Evolutionary conservation across 768 basidiomycete genomes (phyloP).

Genomic region (Lyophyllum decastes): DNA sequence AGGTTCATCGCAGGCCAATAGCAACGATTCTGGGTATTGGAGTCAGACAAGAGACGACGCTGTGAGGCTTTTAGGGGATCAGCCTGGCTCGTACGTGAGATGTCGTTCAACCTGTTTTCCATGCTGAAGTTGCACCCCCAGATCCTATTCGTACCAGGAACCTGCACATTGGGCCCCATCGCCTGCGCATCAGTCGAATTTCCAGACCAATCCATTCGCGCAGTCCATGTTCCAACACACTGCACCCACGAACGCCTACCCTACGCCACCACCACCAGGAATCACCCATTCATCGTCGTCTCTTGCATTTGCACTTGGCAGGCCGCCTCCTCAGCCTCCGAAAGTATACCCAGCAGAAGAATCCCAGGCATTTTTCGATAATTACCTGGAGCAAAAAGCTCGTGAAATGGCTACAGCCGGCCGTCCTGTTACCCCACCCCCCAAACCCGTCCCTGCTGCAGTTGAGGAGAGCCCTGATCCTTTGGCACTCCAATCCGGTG

Average conservation of each 20-base stretch:
- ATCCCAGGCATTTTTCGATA: constrained; percentile 64
- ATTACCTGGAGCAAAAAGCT: constrained; percentile 61
- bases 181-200: constrained; percentile 47
- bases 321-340: constrained; percentile 23
- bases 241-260: constrained; percentile 63
- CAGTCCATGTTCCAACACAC: constrained; percentile 67
- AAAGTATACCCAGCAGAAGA: constrained; percentile 53
- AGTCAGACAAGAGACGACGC: constrained; percentile 61
- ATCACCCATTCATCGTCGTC: constrained; percentile 72
- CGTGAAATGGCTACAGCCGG: constrained; percentile 36
- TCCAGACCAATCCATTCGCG: constrained; percentile 58
- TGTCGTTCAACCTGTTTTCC: constrained; percentile 21
- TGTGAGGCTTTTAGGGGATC: constrained; percentile 57
- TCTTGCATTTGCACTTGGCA: constrained; percentile 71
- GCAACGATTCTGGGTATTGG: constrained; percentile 62
- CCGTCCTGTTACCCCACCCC: constrained; percentile 24
- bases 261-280: constrained; percentile 69
- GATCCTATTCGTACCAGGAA: constrained; percentile 43
- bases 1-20: constrained; percentile 44
- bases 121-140: constrained; percentile 22
- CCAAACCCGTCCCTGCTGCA: constrained; percentile 17
- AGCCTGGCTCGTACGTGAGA: constrained; percentile 47
- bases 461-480: constrained; percentile 57
- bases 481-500: constrained; percentile 40
- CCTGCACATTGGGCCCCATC: constrained; percentile 43